Conservation (phyloP, 2,329 filamentous ascomycete species). For the Colletotrichum nymphaeae region DNA sequence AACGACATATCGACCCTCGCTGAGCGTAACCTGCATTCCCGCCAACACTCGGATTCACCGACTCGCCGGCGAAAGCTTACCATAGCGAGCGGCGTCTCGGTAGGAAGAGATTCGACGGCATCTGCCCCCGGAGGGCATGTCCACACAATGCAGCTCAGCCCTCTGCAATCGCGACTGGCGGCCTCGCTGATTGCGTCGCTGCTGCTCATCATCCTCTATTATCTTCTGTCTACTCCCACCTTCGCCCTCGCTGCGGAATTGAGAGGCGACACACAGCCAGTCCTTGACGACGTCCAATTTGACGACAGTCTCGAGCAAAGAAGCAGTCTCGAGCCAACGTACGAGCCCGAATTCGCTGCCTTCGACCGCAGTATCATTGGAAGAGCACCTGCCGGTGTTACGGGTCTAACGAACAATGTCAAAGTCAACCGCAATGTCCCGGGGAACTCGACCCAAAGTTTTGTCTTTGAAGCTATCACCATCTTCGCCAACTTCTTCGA, state of each 20-base stretch:
- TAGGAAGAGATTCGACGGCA: conserved; percentile 8
- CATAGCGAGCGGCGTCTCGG: conserved; percentile 2
- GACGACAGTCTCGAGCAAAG: conserved; percentile 36
- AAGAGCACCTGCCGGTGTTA: conserved; percentile 64
- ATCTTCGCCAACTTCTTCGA: conserved; percentile 55
- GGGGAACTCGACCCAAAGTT: conserved; percentile 72
- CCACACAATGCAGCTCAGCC: conserved; percentile 69
- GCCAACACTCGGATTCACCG: not conserved
- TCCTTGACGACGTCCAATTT: conserved; percentile 38
- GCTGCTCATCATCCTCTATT: conserved; percentile 69
- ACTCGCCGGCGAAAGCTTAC: not conserved
- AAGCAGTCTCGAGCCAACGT: conserved; percentile 46
- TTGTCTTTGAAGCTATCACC: conserved; percentile 69
- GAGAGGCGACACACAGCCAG: conserved; percentile 38
- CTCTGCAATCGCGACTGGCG: conserved; percentile 78
- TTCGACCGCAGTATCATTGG: conserved; percentile 74
- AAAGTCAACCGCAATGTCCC: conserved; percentile 68
- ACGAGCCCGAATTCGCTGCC: conserved; percentile 70
- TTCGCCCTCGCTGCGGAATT: conserved; percentile 73
- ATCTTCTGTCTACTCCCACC: conserved; percentile 67
- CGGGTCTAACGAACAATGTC: conserved; percentile 72
- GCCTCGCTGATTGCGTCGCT: conserved; percentile 73
- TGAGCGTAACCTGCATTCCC: conserved; percentile 16
- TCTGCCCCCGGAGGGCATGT: conserved; percentile 55
- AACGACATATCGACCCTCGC: conserved; percentile 3